Base-by-base conservation (phyloP, 2,329 filamentous ascomycete species). In the Pleurostoma richardsiae region DNA sequence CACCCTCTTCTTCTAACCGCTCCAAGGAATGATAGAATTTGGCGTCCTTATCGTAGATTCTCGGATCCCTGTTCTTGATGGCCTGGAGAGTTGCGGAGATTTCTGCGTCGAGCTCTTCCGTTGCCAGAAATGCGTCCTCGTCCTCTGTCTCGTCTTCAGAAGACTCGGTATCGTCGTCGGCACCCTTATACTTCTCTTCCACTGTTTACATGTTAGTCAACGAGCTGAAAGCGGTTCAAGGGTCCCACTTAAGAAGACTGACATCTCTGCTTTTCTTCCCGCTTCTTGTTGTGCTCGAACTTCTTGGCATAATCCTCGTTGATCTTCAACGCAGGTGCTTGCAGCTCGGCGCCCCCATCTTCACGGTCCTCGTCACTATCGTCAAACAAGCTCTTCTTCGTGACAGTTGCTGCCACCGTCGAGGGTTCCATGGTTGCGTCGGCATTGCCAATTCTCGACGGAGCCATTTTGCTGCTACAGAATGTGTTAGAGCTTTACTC, bases 251-350 rank as follows among this genome's bases (percentile, higher is more conserved):
- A n/a, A 40, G 19, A 19, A 11, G 29, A 68, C 80, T 58, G 60
- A 87, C 85, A 66, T 60, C 80, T 77, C 11, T 90, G 85, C 53
- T 83, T 72, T 64, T 99, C 94, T 62, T 95, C 91, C 48, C 92
- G 82, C 72, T 96, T 96, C 73, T 97, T 96, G 71, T 99, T 99
- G 70, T 97, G 80, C 66, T 99, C 94, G 58, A 96, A 97, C 39
- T 89, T 79, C 56, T 80, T 82, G 40, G 94, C 94, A 65, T 85
- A 99, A 44, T 95, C 89, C 63, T 90, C 76, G 67, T 99, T 97
- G 67, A 99, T 85, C 63, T 87, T 90, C 64, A 97, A 79, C 30
- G 66, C 65, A 36, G 63, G 54, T 29, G 60, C 59, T 11, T 60
- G 53, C 29, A 61, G 48, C 61, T 64, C 55, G 56, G 59, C 58